Evolutionary conservation across 1,139 yeast species (phyloP).

Genomic region (Hansenula lynferdii): DNA sequence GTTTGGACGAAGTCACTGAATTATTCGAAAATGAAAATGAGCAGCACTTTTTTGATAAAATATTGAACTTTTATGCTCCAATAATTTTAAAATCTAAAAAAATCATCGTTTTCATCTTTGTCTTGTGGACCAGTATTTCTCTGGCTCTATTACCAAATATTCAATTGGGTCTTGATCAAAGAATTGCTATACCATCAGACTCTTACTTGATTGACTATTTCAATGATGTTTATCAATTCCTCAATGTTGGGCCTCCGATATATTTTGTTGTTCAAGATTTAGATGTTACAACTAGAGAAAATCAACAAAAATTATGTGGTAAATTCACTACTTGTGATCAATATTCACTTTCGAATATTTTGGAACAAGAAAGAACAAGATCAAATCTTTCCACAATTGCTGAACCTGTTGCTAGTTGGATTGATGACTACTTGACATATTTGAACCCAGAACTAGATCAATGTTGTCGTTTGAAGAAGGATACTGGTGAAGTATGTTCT

Average conservation of each 20-base stretch:
- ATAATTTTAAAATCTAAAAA: constrained; percentile 45
- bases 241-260: constrained; percentile 89
- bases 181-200: constrained; percentile 78
- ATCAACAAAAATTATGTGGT: constrained; percentile 80
- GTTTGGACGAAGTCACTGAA: constrained; percentile 19
- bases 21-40: constrained; percentile 21
- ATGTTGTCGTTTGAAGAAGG: constrained; percentile 71
- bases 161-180: constrained; percentile 80
- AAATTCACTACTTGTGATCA: constrained; percentile 80
- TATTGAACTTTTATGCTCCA: constrained; percentile 52
- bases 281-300: constrained; percentile 53
- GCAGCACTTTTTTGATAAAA: constrained; percentile 29
- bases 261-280: constrained; percentile 71
- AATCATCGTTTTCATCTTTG: constrained; percentile 47
- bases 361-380: constrained; percentile 81
- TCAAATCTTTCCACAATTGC: constrained; percentile 58
- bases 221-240: constrained; percentile 63
- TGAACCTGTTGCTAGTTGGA: constrained; percentile 88
- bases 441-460: constrained; percentile 81
- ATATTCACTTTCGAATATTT: constrained; percentile 72
- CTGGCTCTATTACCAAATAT: constrained; percentile 64
- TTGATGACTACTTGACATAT: constrained; percentile 87
- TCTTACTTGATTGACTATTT: constrained; percentile 81
- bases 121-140: constrained; percentile 62
- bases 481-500: constrained; percentile 50